These are phyloP conservation scores for Trichosanthes truncata DNA, from an alignment of 306 rosid genomes.

Conservation along the genomic window DNA sequence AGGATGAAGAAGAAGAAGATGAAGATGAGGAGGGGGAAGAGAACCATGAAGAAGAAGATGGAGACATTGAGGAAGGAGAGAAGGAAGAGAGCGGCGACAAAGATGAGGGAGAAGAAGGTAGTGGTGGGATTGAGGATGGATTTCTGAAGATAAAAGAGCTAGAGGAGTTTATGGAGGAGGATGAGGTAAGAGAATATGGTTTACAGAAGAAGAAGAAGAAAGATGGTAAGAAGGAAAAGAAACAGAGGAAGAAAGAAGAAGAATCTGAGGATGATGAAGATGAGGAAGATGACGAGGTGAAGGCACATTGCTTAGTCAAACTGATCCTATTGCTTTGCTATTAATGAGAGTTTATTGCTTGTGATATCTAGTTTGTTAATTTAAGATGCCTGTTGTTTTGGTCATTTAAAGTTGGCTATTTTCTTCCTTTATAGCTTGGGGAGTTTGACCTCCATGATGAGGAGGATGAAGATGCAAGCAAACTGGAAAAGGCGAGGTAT, in stretches of 20 bases:
- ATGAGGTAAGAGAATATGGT: constrained; percentile 53
- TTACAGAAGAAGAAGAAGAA: constrained; percentile 12
- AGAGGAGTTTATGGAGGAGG: constrained; percentile 49
- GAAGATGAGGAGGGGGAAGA: constrained; percentile 8
- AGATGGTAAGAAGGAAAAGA: constrained; percentile 8
- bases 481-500: constrained; percentile 46
- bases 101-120: constrained; percentile 5
- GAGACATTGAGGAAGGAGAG: neutral
- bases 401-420: constrained; percentile 2
- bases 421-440: constrained; percentile 32
- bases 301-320: neutral
- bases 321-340: neutral
- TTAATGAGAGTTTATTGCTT: neutral
- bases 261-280: constrained; percentile 23
- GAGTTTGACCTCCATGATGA: constrained; percentile 35
- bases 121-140: constrained; percentile 55
- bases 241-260: constrained; percentile 13
- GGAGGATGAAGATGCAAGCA: constrained; percentile 38
- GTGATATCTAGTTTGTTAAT: neutral
- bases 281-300: constrained; percentile 51
- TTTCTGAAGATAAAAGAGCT: constrained; percentile 66
- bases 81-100: constrained; percentile 12
- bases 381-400: neutral
- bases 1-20: neutral
- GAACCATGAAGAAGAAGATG: neutral